A percentile compares a stretch with the other conserved stretches of the same genome.
These are phyloP conservation scores for Annulohypoxylon bovei DNA, from an alignment of 495 filamentous ascomycete species.

Conservation along the genomic window DNA sequence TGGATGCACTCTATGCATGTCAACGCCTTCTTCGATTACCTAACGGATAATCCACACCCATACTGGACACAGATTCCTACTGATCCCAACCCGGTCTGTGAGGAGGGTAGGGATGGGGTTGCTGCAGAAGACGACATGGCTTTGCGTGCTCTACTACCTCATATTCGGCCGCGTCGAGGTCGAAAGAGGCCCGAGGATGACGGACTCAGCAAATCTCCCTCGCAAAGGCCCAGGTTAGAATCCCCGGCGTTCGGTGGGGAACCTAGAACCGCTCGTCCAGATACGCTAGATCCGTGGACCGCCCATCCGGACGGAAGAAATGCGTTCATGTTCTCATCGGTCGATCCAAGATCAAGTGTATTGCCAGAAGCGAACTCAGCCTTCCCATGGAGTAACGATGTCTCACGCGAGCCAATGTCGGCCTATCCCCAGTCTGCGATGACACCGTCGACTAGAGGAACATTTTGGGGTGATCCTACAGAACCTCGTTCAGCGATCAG, in stretches of 20 bases:
- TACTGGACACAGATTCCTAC: slow-evolving; percentile 89
- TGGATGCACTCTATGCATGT: slow-evolving; percentile 99
- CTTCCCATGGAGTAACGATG: slow-evolving; percentile 53
- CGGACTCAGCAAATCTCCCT: slow-evolving; percentile 63
- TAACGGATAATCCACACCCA: slow-evolving; percentile 77
- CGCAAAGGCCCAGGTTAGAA: slow-evolving; percentile 72
- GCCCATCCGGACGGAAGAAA: slow-evolving; percentile 59
- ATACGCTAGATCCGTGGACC: slow-evolving; percentile 55
- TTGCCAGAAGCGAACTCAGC: slow-evolving; percentile 37
- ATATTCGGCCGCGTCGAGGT: slow-evolving; percentile 90
- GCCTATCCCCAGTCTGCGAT: slow-evolving; percentile 86
- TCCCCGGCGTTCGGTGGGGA: slow-evolving; percentile 71
- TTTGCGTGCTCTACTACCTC: slow-evolving; percentile 85
- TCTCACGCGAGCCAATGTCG: slow-evolving; percentile 66
- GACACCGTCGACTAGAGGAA: slow-evolving; percentile 63
- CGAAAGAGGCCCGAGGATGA: slow-evolving; percentile 83
- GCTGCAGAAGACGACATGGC: slow-evolving; percentile 92
- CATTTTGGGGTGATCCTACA: slow-evolving; percentile 59
- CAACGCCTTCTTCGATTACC: slow-evolving; percentile 95
- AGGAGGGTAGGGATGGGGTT: slow-evolving; percentile 84
- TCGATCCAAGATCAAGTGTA: slow-evolving; percentile 45
- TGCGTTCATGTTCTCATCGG: slow-evolving; percentile 49
- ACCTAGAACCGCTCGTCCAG: slow-evolving; percentile 52
- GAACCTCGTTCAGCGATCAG: slow-evolving; percentile 79
- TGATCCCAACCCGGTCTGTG: slow-evolving; percentile 65